Percentiles rank a stretch among this genome's conserved stretches.
These are phyloP conservation scores for Botrytis elliptica DNA, from an alignment of 2,329 filamentous ascomycete species.

Conservation along the genomic window DNA sequence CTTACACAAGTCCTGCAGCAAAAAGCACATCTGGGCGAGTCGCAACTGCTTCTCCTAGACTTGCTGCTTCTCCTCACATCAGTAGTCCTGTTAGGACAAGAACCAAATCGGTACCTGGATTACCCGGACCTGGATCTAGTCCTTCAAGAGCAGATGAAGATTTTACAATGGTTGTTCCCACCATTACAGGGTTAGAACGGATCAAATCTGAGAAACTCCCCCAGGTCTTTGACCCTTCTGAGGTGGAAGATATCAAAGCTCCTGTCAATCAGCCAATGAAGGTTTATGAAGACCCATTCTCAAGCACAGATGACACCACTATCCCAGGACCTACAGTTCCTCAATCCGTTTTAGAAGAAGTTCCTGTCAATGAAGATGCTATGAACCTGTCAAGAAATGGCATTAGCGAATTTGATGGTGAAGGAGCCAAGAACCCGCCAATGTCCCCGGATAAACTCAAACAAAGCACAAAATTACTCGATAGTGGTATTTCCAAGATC, in stretches of 20 bases:
- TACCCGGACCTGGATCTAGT: constrained; percentile 36
- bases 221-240: constrained; percentile 44
- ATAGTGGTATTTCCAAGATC: constrained; percentile 73
- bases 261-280: constrained; percentile 39
- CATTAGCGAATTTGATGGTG: constrained; percentile 21
- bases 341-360: constrained; percentile 57
- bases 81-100: constrained; percentile 29
- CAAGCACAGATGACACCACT: constrained; percentile 46
- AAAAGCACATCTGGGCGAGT: constrained; percentile 38
- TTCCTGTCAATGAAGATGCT: constrained; percentile 55
- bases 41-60: constrained; percentile 22
- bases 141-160: constrained; percentile 53
- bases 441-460: constrained; percentile 53
- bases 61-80: constrained; percentile 27
- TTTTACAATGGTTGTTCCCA: constrained; percentile 53
- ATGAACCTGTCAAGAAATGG: constrained; percentile 31
- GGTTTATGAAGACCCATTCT: constrained; percentile 63
- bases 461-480: constrained; percentile 62
- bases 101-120: constrained; percentile 26
- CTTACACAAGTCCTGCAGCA: constrained; percentile 45
- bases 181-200: constrained; percentile 43
- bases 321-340: constrained; percentile 48
- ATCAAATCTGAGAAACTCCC: constrained; percentile 34
- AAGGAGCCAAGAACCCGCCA: constrained; percentile 27
- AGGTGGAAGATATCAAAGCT: constrained; percentile 39